Conservation (phyloP, 495 filamentous ascomycete species). For the Aspergillus sparsus region DNA sequence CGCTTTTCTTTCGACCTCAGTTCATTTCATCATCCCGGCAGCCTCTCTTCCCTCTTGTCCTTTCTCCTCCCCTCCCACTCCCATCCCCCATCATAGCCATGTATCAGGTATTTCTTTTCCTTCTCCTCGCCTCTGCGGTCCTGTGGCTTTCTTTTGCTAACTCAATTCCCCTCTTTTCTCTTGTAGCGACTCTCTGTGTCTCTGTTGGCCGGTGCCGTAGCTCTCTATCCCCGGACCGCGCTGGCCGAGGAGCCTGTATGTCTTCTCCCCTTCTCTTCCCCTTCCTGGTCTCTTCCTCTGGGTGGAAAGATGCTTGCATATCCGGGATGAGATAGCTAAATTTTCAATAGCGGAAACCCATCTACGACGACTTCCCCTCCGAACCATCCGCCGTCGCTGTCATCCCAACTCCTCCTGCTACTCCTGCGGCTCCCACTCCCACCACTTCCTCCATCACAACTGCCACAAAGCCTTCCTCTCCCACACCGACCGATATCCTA, state of each 20-base stretch:
- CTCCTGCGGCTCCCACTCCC: constrained; percentile 25
- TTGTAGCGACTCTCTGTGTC: constrained; percentile 43
- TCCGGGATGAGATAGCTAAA: neutral
- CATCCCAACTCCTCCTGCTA: constrained; percentile 27
- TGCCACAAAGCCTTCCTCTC: constrained; percentile 46
- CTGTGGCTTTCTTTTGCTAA: constrained; percentile 58
- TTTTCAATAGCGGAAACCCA: constrained; percentile 65
- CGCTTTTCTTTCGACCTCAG: constrained; percentile 18
- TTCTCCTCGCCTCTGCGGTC: constrained; percentile 26
- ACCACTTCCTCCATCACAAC: constrained; percentile 27
- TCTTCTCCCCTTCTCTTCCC: constrained; percentile 17
- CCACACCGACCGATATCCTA: constrained; percentile 88
- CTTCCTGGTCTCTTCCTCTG: constrained; percentile 12
- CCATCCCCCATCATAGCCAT: constrained; percentile 26
- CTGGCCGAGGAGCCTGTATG: constrained; percentile 56
- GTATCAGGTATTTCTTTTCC: constrained; percentile 39
- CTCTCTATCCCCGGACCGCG: constrained; percentile 55
- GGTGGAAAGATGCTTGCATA: too few relatives aligned
- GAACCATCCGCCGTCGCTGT: constrained; percentile 31
- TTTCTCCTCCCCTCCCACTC: constrained; percentile 6
- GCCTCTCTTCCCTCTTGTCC: constrained; percentile 15
- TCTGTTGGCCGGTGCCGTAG: constrained; percentile 53
- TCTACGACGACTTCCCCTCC: constrained; percentile 74
- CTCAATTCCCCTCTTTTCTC: constrained; percentile 19
- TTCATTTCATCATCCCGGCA: constrained; percentile 34